phyloP scores from a whole-genome alignment of 345 rosid genomes.

The Camelina sativa region DNA sequence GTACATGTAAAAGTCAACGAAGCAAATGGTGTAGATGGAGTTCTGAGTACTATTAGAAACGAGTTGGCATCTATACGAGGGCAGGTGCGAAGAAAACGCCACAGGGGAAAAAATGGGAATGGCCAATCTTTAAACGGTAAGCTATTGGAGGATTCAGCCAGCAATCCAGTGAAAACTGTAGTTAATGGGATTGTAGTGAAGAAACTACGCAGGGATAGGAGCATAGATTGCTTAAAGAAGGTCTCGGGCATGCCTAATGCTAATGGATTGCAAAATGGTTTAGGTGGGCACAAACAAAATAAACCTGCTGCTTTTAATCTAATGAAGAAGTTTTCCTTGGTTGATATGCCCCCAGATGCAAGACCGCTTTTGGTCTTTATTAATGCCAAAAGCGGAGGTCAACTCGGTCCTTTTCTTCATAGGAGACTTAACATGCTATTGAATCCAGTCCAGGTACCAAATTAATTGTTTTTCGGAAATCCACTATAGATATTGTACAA shows the following conservation, averaged over 20 bases:
- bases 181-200: slow-evolving; percentile 55
- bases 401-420: slow-evolving; percentile 70
- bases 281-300: slow-evolving; percentile 43
- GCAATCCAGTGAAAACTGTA: slow-evolving; percentile 42
- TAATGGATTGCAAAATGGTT: slow-evolving; percentile 45
- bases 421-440: slow-evolving; percentile 74
- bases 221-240: slow-evolving; percentile 44
- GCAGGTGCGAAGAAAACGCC: slow-evolving; percentile 52
- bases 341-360: slow-evolving; percentile 64
- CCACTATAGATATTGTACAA: background rate
- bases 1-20: slow-evolving; percentile 58
- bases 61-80: slow-evolving; percentile 53
- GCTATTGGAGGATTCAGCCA: slow-evolving; percentile 48
- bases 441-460: slow-evolving; percentile 77
- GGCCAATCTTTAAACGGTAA: slow-evolving; percentile 44
- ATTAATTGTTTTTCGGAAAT: background rate
- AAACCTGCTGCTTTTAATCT: slow-evolving; percentile 39
- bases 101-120: slow-evolving; percentile 50
- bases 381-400: slow-evolving; percentile 86
- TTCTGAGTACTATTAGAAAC: slow-evolving; percentile 46
- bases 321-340: slow-evolving; percentile 50
- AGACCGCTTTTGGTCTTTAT: slow-evolving; percentile 82
- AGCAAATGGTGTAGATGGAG: slow-evolving; percentile 46
- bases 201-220: slow-evolving; percentile 54
- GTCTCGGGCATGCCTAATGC: slow-evolving; percentile 38